These are phyloP conservation scores for Hansenula lynferdii DNA, from an alignment of 1,139 yeast genomes.

Conservation along the genomic window DNA sequence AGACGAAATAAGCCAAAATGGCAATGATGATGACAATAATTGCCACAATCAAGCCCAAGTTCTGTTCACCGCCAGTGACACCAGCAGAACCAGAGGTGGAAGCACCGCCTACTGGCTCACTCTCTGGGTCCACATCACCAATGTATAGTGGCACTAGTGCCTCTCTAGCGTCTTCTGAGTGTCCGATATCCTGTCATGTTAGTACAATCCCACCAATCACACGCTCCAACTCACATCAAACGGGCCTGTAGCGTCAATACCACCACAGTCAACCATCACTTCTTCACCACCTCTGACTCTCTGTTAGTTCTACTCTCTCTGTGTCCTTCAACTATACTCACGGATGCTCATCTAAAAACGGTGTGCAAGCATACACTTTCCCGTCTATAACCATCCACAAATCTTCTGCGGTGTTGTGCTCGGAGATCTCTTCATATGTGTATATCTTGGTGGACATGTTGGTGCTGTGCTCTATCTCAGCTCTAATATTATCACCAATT, in stretches of 20 bases:
- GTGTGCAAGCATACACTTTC: slow-evolving; percentile 81
- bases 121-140: slow-evolving; percentile 55
- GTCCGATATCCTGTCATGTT: slow-evolving; percentile 69
- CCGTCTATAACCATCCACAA: slow-evolving; percentile 90
- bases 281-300: slow-evolving; percentile 85
- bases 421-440: slow-evolving; percentile 67
- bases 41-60: slow-evolving; percentile 37
- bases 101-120: slow-evolving; percentile 21
- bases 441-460: slow-evolving; percentile 34
- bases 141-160: slow-evolving; percentile 61
- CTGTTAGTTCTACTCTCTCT: slow-evolving; percentile 4
- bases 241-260: slow-evolving; percentile 90
- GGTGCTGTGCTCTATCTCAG: neutral
- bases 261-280: slow-evolving; percentile 86
- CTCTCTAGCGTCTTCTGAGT: slow-evolving; percentile 92
- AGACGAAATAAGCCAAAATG: slow-evolving; percentile 49
- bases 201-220: neutral
- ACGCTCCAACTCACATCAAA: slow-evolving; percentile 46
- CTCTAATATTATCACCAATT: no score
- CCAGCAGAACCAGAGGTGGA: slow-evolving; percentile 15
- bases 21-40: slow-evolving; percentile 49
- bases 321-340: slow-evolving; percentile 15
- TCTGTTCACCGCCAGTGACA: slow-evolving; percentile 29
- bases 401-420: slow-evolving; percentile 75
- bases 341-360: slow-evolving; percentile 92